These are phyloP conservation scores for Raphanus hybrid DNA, from an alignment of 441 rosid species.

Conservation along the genomic window DNA sequence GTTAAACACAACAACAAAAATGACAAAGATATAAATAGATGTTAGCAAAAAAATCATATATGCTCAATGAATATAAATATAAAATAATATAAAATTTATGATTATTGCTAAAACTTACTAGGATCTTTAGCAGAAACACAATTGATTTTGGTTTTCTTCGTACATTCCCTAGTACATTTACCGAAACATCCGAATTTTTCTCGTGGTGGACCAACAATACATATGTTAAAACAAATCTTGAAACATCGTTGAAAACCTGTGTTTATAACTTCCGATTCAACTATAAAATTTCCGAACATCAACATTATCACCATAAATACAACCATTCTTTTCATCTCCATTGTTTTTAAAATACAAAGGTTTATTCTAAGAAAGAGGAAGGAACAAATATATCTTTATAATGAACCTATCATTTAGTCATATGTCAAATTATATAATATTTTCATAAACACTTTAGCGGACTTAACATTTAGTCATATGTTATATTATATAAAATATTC, in stretches of 20 bases:
- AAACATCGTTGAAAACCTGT: neutral
- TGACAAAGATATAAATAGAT: neutral
- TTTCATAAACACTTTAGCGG: neutral
- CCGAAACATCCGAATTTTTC: neutral
- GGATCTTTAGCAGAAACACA: slow-evolving; percentile 4
- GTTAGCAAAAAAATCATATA: neutral
- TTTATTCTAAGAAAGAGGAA: neutral
- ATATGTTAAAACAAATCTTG: neutral
- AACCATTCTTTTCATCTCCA: neutral
- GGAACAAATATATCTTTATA: neutral
- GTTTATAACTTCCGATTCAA: neutral
- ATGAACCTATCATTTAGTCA: neutral
- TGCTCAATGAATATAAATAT: neutral
- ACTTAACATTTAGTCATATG: neutral
- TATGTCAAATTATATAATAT: neutral
- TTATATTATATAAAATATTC: too few species aligned
- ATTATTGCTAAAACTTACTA: neutral
- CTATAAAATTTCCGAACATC: neutral
- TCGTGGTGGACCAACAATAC: neutral
- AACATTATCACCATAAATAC: neutral
- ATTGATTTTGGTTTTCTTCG: neutral
- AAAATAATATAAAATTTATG: neutral
- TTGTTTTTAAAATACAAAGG: neutral
- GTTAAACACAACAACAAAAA: neutral
- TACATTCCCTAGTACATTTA: neutral